Evolutionary conservation across 2,329 filamentous ascomycete genomes (phyloP).

Genomic region (Monilinia polystroma): DNA sequence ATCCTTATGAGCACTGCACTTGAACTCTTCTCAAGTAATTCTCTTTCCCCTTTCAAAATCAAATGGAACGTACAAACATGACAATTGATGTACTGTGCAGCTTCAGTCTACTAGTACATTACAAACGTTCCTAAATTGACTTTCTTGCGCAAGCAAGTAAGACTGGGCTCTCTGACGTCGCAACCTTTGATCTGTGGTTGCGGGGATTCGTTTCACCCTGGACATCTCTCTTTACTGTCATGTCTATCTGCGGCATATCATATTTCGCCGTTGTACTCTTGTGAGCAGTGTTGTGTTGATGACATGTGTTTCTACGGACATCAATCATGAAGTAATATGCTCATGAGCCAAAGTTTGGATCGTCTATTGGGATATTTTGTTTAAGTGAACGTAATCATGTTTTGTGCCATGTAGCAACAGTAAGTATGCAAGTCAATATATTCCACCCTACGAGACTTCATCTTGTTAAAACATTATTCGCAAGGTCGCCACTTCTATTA

Average conservation of each 20-base stretch:
- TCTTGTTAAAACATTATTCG: no score
- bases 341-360: neutral
- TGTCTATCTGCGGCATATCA: neutral
- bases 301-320: neutral
- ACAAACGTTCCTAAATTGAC: slow-evolving; percentile 55
- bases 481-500: no score
- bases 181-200: slow-evolving; percentile 46
- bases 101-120: slow-evolving; percentile 48
- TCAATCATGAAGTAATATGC: neutral
- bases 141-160: slow-evolving; percentile 23
- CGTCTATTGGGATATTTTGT: neutral
- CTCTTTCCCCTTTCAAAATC: neutral
- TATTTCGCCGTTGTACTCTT: neutral
- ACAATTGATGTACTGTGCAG: slow-evolving; percentile 47
- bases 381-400: neutral
- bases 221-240: slow-evolving; percentile 5
- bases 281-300: neutral
- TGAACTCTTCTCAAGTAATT: neutral
- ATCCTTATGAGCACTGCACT: neutral
- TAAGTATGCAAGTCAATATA: no score
- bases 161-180: slow-evolving; percentile 61
- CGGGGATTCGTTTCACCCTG: slow-evolving; percentile 63
- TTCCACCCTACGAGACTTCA: no score
- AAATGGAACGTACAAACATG: slow-evolving; percentile 20
- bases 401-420: neutral